phyloP scores from a whole-genome alignment of 2,329 filamentous ascomycete species.

The Botrytis fragariae region DNA sequence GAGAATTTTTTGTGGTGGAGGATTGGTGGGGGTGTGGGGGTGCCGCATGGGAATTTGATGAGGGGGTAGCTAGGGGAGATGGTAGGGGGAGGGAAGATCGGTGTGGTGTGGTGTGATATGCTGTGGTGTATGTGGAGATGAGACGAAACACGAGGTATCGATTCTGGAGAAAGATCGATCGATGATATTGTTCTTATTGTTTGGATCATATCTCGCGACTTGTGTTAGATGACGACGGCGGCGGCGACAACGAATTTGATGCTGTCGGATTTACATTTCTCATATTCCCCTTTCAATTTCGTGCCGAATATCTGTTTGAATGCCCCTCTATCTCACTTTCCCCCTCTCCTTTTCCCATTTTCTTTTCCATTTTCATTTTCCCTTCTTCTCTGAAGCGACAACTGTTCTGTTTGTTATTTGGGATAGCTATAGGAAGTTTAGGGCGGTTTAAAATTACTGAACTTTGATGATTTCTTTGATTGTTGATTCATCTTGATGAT shows the following conservation, averaged over 20 bases:
- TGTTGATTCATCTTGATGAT: no score
- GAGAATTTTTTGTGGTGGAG: conserved; percentile 19
- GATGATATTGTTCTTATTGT: neutral
- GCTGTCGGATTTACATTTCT: no score
- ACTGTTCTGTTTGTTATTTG: neutral
- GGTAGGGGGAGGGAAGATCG: neutral
- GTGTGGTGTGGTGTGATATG: neutral
- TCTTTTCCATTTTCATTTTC: no score
- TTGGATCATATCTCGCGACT: neutral
- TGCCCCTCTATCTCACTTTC: no score
- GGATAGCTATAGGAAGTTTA: neutral
- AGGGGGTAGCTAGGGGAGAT: neutral
- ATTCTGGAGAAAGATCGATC: neutral
- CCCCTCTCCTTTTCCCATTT: no score
- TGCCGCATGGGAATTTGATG: neutral
- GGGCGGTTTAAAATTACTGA: neutral
- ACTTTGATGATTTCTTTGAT: neutral
- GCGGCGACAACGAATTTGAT: neutral
- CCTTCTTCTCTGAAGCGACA: neutral
- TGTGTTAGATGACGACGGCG: neutral
- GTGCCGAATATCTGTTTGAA: no score
- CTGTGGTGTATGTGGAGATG: neutral
- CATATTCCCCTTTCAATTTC: no score
- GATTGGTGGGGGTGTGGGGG: neutral
- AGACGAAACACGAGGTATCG: no score